Evolutionary conservation across 1,284 basidiomycete species (phyloP).

Genomic region (Ganoderma leucocontextum): DNA sequence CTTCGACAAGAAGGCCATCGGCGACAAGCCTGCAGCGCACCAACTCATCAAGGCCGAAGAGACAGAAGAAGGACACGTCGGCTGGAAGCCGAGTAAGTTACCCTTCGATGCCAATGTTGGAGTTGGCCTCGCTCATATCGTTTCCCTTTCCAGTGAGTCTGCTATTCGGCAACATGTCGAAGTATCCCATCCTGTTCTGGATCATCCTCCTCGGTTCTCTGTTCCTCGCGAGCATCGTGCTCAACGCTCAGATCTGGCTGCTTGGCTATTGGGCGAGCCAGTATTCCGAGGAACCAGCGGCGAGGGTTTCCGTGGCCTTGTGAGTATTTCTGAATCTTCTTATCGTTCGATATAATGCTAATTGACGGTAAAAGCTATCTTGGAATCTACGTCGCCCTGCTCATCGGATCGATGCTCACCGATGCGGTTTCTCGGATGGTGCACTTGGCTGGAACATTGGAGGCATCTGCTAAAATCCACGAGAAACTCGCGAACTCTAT

Average conservation of each 20-base stretch:
- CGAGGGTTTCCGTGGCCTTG: conserved; percentile 29
- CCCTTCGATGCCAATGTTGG: neutral
- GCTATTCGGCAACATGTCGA: conserved; percentile 39
- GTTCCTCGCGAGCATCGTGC: conserved; percentile 31
- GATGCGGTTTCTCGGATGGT: conserved; percentile 38
- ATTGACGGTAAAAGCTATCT: conserved; percentile 45
- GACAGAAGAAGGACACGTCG: conserved; percentile 12
- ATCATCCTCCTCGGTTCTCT: conserved; percentile 36
- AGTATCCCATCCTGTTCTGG: conserved; percentile 44
- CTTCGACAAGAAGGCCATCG: neutral
- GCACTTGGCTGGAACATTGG: conserved; percentile 48
- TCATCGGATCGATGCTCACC: conserved; percentile 39
- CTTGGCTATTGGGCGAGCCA: conserved; percentile 35
- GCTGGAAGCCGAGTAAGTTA: conserved; percentile 22
- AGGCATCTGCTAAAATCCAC: conserved; percentile 65
- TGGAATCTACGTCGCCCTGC: conserved; percentile 48
- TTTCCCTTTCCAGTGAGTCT: conserved; percentile 38
- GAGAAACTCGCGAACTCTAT: conserved; percentile 57
- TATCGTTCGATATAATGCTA: neutral
- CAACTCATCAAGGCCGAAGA: neutral
- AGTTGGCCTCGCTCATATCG: neutral
- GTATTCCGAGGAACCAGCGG: conserved; percentile 34
- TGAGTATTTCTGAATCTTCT: conserved; percentile 25
- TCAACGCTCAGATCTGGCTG: conserved; percentile 35
- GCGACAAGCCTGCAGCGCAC: neutral